Evolutionary conservation across 2,329 filamentous ascomycete species (phyloP), one percentile per base, ranked within the genome.

Genomic region (Aspergillus ochraceus): DNA sequence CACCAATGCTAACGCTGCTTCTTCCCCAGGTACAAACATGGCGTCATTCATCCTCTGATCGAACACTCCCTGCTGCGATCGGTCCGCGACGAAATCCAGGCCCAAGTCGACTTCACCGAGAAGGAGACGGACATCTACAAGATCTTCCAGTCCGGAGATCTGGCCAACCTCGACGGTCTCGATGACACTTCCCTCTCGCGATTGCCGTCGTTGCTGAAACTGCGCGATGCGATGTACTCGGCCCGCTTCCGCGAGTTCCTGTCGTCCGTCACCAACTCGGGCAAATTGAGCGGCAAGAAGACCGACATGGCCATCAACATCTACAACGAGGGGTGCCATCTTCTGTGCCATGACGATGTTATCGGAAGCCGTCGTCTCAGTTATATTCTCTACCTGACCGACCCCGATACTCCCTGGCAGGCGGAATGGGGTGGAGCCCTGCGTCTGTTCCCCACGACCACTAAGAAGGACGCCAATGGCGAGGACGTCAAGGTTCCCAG

Each of bases 81-180:
- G 57, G 95, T 99, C 60, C 92, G 95, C 73, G 80, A 85, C 71
- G 95, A 99, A 80, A 94, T 98, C 76, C 89, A 89, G 76, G 84
- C 90, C 67, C 93, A 97, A 73, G 90, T 99, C 67, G 88, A 91
- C 67, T 99, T 99, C 80, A 97, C 95, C 12, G 93, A 93, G 69
- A 99, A 99, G 77, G 95, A 99, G 78, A 99, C 95, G 52, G 95
- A 99, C 76, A 99, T 99, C 70, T 99, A 99, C 85, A 97, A 96
- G 79, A 98, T 99, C 73, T 93, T 97, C 83, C 95, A 99, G 81
- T 98, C 94, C 4, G 95, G 95, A 66, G 95, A 99, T 75, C 85
- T 99, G 36, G 95, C 95, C 51, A 99, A 99, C 78, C 87, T 99
- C 60, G 94, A 97, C 77, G 95, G 95, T 24, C 86, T 99, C 49